Conservation (phyloP, 768 basidiomycete species). For the Paxillus ammoniavirescens region DNA sequence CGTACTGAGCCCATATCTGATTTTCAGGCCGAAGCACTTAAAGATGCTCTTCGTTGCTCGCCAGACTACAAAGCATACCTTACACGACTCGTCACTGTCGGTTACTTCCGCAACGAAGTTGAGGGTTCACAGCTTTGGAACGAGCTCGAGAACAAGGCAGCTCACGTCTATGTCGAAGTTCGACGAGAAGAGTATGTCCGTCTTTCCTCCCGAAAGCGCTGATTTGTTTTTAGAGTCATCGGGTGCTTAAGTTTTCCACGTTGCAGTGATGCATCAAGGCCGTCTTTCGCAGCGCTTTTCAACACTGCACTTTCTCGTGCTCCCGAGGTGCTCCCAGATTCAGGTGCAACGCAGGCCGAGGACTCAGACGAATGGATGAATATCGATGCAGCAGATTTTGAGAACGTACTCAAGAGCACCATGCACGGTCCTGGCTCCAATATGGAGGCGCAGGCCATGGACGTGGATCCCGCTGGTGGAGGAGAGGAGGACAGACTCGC, state of each 20-base stretch:
- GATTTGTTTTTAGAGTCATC: not conserved
- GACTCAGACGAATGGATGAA: slow-evolving; percentile 87
- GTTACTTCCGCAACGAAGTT: slow-evolving; percentile 78
- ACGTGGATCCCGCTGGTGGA: slow-evolving; percentile 39
- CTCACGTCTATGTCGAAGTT: slow-evolving; percentile 58
- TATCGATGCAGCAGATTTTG: slow-evolving; percentile 72
- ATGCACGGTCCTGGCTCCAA: slow-evolving; percentile 13
- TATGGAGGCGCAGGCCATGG: slow-evolving; percentile 42
- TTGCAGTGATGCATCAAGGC: slow-evolving; percentile 56
- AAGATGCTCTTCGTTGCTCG: slow-evolving; percentile 65
- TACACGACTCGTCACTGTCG: slow-evolving; percentile 54
- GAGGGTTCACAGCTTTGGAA: slow-evolving; percentile 81
- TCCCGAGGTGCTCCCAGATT: slow-evolving; percentile 23
- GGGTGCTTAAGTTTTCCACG: slow-evolving; percentile 1
- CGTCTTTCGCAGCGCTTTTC: slow-evolving; percentile 74
- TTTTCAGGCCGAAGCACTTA: slow-evolving; percentile 57
- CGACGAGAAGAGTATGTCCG: slow-evolving; percentile 64
- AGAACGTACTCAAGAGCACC: slow-evolving; percentile 60
- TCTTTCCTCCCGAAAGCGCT: not conserved
- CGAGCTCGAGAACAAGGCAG: slow-evolving; percentile 68
- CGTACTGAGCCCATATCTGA: not conserved
- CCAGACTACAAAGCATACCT: slow-evolving; percentile 72
- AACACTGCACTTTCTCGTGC: slow-evolving; percentile 57
- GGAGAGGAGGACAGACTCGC: slow-evolving; percentile 44
- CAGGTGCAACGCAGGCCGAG: slow-evolving; percentile 40